These are phyloP conservation scores for Alternaria atra DNA, from an alignment of 2,329 filamentous ascomycete genomes.

Conservation along the genomic window DNA sequence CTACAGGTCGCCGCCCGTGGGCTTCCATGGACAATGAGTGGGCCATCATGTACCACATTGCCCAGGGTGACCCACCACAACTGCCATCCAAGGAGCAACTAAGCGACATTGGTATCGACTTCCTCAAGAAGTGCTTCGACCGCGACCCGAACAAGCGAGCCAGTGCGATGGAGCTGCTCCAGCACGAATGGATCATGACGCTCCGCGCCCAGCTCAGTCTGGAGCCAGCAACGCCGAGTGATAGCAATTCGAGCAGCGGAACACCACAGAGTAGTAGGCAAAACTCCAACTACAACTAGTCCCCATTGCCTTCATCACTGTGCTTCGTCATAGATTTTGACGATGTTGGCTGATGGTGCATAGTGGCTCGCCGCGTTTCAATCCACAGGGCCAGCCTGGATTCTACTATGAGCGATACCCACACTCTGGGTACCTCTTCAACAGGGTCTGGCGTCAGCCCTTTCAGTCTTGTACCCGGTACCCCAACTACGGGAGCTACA, in stretches of 20 bases:
- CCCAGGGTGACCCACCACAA: slow-evolving; percentile 91
- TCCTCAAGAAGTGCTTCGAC: slow-evolving; percentile 85
- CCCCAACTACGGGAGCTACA: slow-evolving; percentile 1
- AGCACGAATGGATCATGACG: slow-evolving; percentile 85
- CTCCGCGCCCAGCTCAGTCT: slow-evolving; percentile 57
- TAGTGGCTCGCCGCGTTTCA: slow-evolving; percentile 16
- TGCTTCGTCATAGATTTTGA: not conserved
- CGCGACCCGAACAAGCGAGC: slow-evolving; percentile 81
- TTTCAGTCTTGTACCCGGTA: not conserved
- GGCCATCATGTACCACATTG: slow-evolving; percentile 99
- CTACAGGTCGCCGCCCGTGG: slow-evolving; percentile 93
- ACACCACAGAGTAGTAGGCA: slow-evolving; percentile 37
- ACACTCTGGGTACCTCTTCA: not conserved
- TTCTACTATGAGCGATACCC: not conserved
- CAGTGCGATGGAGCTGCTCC: slow-evolving; percentile 85
- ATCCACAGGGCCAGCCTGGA: not conserved
- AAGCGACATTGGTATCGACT: slow-evolving; percentile 84
- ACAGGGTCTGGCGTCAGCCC: not conserved
- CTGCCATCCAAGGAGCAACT: slow-evolving; percentile 85
- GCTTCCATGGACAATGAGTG: slow-evolving; percentile 97
- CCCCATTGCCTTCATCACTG: not conserved
- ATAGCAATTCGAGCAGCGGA: slow-evolving; percentile 32
- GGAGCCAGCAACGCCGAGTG: slow-evolving; percentile 57
- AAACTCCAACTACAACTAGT: slow-evolving; percentile 47
- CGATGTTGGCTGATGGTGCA: not conserved